Evolutionary conservation across 2,329 filamentous ascomycete genomes (phyloP).

Genomic region (Sclerotinia sclerotiorum): DNA sequence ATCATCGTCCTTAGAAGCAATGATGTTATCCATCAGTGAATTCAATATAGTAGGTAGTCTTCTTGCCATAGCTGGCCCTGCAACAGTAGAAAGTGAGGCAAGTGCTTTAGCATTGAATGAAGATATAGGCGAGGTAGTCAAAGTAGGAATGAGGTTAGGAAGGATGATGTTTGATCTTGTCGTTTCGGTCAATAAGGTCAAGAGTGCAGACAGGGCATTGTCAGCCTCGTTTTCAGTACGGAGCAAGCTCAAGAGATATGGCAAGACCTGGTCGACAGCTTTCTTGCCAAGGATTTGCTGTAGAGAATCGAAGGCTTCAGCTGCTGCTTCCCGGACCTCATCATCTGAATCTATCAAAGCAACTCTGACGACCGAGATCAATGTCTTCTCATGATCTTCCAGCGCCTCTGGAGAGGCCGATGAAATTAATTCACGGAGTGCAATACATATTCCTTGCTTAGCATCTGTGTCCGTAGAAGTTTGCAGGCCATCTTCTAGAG

Average conservation of each 20-base stretch:
- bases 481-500: constrained; percentile 86
- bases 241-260: constrained; percentile 85
- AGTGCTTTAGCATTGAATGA: constrained; percentile 93
- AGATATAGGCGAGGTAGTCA: constrained; percentile 86
- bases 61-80: constrained; percentile 85
- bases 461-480: constrained; percentile 87
- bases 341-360: constrained; percentile 86
- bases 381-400: constrained; percentile 90
- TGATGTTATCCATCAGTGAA: constrained; percentile 88
- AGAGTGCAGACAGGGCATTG: constrained; percentile 85
- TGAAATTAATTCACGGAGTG: constrained; percentile 86
- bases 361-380: constrained; percentile 90
- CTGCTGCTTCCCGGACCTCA: constrained; percentile 91
- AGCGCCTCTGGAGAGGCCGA: constrained; percentile 86
- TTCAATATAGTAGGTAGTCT: constrained; percentile 88
- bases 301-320: constrained; percentile 93
- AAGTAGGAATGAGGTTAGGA: constrained; percentile 90
- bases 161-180: constrained; percentile 95
- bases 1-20: constrained; percentile 71
- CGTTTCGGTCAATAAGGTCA: constrained; percentile 91
- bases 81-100: constrained; percentile 89
- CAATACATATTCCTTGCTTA: constrained; percentile 96
- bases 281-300: constrained; percentile 93
- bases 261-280: constrained; percentile 92
- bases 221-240: constrained; percentile 83